Base-by-base conservation (phyloP, 2,329 filamentous ascomycete species). In the Ilyonectria mors-panacis region DNA sequence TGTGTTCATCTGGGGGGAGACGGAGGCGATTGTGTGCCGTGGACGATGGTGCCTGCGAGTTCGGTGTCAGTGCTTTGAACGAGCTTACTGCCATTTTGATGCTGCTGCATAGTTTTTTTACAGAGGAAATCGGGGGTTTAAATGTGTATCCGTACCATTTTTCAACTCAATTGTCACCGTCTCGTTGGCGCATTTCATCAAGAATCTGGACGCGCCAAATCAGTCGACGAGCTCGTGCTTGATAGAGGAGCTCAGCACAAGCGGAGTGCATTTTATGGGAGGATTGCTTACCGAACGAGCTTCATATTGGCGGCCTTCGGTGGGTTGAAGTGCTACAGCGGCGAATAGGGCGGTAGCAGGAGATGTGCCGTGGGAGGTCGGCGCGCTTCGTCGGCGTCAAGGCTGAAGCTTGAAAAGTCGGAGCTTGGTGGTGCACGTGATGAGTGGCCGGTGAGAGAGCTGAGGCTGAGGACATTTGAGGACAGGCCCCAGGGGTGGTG, bases 111-210 rank as follows among this genome's bases (percentile, higher is more conserved):
- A n/a, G 26, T n/a, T 28, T n/a, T n/a, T 44, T 12, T 51, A 33
- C 30, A 4, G 19, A 15, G 45, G 15, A 28, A 23, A 23, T 17
- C 26, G 19, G 47, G 23, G n/a, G 30, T 19, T 19, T 19, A 30
- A 39, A 30, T 26, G 30, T 85, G 13, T 19, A 15, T 12, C 12
- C 81, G 51, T 86, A 96, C 95, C 96, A 89, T 98, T 98, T 84
- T 99, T 99, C 75, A 99, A 88, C 84, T 99, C 96, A 82, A 99
- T 93, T 50, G 95, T 98, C 78, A 98, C 96, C 78, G 96, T 97
- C 86, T 99, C 96, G 83, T 98, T 98, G 83, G 93, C 91, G 84
- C 95, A 98, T 88, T 99, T 99, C 95, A 98, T 98, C 76, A 99
- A 87, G 83, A 99, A 99, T 82, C 96, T 98, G 82, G 66, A 69